Evolutionary conservation across 345 rosid species (phyloP), one percentile per base, ranked within the genome.

Genomic region (Noccaea bulbosa): DNA sequence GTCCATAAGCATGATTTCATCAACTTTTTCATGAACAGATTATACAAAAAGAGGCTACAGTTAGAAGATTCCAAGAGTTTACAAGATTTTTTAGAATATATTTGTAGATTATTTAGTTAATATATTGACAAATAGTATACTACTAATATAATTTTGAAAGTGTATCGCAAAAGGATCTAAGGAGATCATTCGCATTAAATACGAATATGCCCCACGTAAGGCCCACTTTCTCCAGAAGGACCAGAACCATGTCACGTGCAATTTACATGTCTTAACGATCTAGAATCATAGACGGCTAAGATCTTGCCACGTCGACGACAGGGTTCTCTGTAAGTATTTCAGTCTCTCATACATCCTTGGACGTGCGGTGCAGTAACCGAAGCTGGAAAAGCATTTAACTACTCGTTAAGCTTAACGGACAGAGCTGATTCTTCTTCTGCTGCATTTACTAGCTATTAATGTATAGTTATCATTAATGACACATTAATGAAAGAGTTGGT

Each of bases 131-230:
- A 2, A 27, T 20, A n/a, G n/a, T n/a, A 20, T 20, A 50, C 27
- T 64, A 16, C 3, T 12, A 6, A 10, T 40, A 65, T 17, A 56
- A 46, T 56, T 58, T 66, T 35, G 67, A 32, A 56, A 58, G 55
- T 59, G 63, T 74, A 60, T 59, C 14, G 12, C 15, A 52, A 2
- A 74, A 67, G 78, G 67, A 74, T 74, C 63, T 67, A 74, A 27
- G 9, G 11, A 62, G 74, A 67, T 60, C 48, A 67, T 53, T 67
- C 51, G 78, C 64, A 61, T 44, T 75, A 61, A 75, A 68, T 68
- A 68, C 50, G 78, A 68, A 61, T 68, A 68, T 68, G 69, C 69
- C 74, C 78, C 78, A 75, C 74, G 78, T 75, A 75, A 61, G 74
- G 69, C 73, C 74, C 74, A 75, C 78, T 75, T 75, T 61, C 64